A percentile compares a stretch with the other conserved stretches of the same genome.
Evolutionary conservation across 2,329 filamentous ascomycete species (phyloP).

Genomic region (Apiospora malaysiana): DNA sequence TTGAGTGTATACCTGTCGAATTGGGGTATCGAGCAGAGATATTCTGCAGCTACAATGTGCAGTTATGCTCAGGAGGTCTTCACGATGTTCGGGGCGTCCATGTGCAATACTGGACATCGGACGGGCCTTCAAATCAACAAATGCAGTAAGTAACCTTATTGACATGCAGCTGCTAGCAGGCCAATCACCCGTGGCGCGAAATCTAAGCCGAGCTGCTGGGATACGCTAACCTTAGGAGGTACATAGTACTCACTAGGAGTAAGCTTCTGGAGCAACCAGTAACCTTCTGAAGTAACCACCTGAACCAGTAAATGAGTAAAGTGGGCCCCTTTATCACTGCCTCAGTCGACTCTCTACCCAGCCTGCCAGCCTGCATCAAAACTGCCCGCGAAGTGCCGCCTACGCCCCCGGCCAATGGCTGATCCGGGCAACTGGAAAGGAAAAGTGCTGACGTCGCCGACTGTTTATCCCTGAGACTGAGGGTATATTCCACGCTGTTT

Average conservation of each 20-base stretch:
- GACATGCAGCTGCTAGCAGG: background rate
- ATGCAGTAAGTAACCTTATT: no score
- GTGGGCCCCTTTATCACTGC: background rate
- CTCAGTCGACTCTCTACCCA: background rate
- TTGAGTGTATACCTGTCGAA: no score
- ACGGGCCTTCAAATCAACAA: no score
- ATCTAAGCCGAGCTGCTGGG: background rate
- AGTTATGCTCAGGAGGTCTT: no score
- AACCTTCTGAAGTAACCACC: no score
- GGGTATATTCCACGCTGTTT: background rate
- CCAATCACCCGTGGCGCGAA: background rate
- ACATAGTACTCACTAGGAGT: background rate
- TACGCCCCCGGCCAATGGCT: background rate
- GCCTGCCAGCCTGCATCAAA: background rate
- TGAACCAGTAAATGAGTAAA: background rate
- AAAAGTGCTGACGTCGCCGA: conserved; percentile 11
- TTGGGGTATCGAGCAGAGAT: no score
- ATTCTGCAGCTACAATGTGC: no score
- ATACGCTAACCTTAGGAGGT: no score
- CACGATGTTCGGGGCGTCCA: no score
- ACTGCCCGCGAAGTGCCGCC: background rate
- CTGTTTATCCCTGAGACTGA: background rate
- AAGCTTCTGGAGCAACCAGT: no score
- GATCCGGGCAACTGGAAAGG: background rate
- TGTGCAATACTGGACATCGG: no score